Percentiles rank a stretch among this genome's conserved stretches.
Conservation (phyloP, 768 basidiomycete species). For the Leccinum ochraceum region DNA sequence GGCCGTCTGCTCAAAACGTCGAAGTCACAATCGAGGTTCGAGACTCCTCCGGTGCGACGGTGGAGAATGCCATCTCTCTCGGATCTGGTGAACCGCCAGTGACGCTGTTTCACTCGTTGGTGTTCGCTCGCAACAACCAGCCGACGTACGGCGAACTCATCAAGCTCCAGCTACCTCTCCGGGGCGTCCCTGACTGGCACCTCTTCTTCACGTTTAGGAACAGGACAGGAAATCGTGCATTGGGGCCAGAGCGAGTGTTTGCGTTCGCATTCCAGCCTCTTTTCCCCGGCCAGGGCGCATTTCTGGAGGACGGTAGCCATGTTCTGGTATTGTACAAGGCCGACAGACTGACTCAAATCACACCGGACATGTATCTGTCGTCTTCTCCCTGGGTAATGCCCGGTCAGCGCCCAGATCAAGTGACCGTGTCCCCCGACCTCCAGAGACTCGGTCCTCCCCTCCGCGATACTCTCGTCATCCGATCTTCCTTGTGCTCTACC, state of each 20-base stretch:
- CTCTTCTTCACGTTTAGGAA: slow-evolving; percentile 94
- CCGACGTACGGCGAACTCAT: slow-evolving; percentile 94
- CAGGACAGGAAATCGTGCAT: slow-evolving; percentile 53
- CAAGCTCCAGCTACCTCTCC: slow-evolving; percentile 76
- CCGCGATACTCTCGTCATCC: slow-evolving; percentile 76
- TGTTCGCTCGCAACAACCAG: slow-evolving; percentile 83
- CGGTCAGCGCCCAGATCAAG: slow-evolving; percentile 61
- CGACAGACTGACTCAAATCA: slow-evolving; percentile 63
- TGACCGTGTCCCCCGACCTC: slow-evolving; percentile 59
- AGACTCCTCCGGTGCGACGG: slow-evolving; percentile 61
- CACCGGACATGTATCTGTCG: slow-evolving; percentile 70
- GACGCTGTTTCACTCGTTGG: slow-evolving; percentile 85
- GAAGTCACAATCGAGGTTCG: slow-evolving; percentile 92
- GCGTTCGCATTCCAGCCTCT: slow-evolving; percentile 93
- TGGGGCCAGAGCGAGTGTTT: slow-evolving; percentile 70
- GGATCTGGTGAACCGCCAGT: slow-evolving; percentile 85
- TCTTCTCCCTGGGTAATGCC: slow-evolving; percentile 60
- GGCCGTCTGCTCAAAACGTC: slow-evolving; percentile 54
- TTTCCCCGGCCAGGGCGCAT: slow-evolving; percentile 71
- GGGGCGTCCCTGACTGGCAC: slow-evolving; percentile 77
- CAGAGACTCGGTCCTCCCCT: slow-evolving; percentile 65
- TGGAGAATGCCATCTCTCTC: slow-evolving; percentile 75
- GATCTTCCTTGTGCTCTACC: slow-evolving; percentile 91
- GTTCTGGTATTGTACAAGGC: slow-evolving; percentile 81
- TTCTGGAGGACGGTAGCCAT: slow-evolving; percentile 90